A percentile compares a stretch with the other conserved stretches of the same genome.
Conservation (phyloP, 306 rosid genomes). For the Castanopsis chinensis region DNA sequence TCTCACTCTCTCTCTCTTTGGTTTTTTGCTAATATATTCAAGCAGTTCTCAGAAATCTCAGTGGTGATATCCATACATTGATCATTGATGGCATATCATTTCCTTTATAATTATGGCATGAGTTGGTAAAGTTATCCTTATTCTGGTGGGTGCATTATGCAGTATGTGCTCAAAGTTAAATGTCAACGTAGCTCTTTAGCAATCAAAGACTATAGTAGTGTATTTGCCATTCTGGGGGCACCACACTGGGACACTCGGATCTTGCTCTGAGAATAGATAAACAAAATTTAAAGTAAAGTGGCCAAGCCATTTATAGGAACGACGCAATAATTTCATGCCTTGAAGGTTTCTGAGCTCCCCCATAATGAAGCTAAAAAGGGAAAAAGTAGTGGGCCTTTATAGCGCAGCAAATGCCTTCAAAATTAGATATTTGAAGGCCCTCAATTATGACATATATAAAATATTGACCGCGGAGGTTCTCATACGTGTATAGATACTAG, state of each 20-base stretch:
- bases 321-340: neutral
- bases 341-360: neutral
- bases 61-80: neutral
- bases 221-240: neutral
- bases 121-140: neutral
- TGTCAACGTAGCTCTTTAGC: neutral
- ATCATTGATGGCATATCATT: slow-evolving; percentile 13
- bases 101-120: slow-evolving; percentile 13
- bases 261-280: neutral
- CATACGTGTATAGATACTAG: neutral
- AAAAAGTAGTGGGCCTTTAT: neutral
- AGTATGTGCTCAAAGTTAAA: neutral
- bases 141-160: neutral
- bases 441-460: neutral
- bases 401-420: neutral
- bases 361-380: neutral
- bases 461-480: neutral
- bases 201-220: neutral
- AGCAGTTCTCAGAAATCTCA: too few relatives aligned
- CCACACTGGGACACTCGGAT: neutral
- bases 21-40: too few relatives aligned
- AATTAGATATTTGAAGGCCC: neutral
- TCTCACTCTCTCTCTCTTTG: too few relatives aligned
- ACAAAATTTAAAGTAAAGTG: neutral
- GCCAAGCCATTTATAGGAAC: neutral